Conservation (phyloP, 768 basidiomycete species). For the Tremella mesenterica region DNA sequence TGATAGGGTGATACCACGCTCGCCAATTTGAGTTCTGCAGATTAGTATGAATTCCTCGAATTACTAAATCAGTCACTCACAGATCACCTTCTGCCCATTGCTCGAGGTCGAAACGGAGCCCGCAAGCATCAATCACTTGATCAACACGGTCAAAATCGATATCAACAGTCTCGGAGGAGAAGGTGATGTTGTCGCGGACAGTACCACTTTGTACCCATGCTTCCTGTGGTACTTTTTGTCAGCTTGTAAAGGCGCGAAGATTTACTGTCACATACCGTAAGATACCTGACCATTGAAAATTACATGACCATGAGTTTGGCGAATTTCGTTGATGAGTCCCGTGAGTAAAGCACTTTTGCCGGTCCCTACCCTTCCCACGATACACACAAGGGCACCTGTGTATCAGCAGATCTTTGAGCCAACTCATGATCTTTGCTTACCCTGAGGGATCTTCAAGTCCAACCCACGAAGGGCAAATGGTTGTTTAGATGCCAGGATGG, state of each 20-base stretch:
- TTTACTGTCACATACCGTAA: slow-evolving; percentile 19
- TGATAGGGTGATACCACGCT: slow-evolving; percentile 54
- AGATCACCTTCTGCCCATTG: slow-evolving; percentile 25
- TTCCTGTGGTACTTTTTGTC: slow-evolving; percentile 35
- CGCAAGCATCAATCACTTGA: slow-evolving; percentile 36
- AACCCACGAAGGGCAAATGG: slow-evolving; percentile 53
- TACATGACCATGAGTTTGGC: slow-evolving; percentile 18
- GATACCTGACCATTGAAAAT: slow-evolving; percentile 31
- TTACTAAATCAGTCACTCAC: slow-evolving; percentile 46
- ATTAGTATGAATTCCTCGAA: slow-evolving; percentile 51
- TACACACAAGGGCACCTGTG: slow-evolving; percentile 31
- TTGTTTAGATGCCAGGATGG: too few relatives aligned
- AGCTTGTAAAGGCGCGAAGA: background rate
- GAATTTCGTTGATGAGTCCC: slow-evolving; percentile 41
- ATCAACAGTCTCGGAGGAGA: slow-evolving; percentile 19
- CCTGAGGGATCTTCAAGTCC: slow-evolving; percentile 48
- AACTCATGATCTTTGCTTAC: slow-evolving; percentile 5
- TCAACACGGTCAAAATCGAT: slow-evolving; percentile 22
- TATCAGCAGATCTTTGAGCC: background rate
- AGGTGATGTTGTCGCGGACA: slow-evolving; percentile 41
- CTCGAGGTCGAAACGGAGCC: slow-evolving; percentile 26
- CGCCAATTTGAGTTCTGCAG: slow-evolving; percentile 62
- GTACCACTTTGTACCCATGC: slow-evolving; percentile 43
- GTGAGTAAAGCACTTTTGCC: slow-evolving; percentile 40
- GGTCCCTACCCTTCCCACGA: slow-evolving; percentile 39